These are phyloP conservation scores for Rubia tinctorum DNA, from an alignment of 305 asterid species.

Conservation along the genomic window DNA sequence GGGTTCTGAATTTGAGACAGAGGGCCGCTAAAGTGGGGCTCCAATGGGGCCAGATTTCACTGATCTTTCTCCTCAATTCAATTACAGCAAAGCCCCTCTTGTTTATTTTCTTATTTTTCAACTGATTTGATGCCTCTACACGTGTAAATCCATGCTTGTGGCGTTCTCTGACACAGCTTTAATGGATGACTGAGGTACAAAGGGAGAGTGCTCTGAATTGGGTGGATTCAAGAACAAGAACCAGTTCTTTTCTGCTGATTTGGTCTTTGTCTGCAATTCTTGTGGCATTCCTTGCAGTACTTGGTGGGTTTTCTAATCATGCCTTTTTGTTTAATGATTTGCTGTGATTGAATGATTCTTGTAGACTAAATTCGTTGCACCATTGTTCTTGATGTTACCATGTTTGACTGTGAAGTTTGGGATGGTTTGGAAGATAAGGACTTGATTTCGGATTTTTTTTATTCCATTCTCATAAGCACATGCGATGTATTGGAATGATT, in stretches of 20 bases:
- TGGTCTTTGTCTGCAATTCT: not conserved
- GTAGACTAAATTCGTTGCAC: not conserved
- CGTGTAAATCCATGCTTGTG: constrained; percentile 53
- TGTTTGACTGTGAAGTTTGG: not conserved
- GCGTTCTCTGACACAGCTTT: constrained; percentile 43
- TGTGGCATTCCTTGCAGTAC: not conserved
- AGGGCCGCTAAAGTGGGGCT: constrained; percentile 30
- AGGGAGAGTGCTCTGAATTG: constrained; percentile 13
- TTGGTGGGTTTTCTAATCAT: not conserved
- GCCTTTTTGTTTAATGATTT: not conserved
- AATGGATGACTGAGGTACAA: constrained; percentile 27
- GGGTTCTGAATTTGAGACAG: constrained; percentile 5
- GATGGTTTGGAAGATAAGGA: no score
- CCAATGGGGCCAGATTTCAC: constrained; percentile 41
- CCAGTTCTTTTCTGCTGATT: constrained; percentile 28
- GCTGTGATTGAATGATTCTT: not conserved
- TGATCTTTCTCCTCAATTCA: constrained; percentile 25
- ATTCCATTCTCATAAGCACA: no score
- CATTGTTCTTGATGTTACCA: not conserved
- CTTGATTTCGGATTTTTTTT: no score
- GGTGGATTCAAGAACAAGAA: not conserved
- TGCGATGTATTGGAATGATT: no score
- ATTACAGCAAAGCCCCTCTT: constrained; percentile 23
- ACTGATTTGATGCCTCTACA: constrained; percentile 49
- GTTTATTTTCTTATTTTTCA: constrained; percentile 15